Evolutionary conservation across 331 rosid species (phyloP).

Genomic region (Acacia concinna): DNA sequence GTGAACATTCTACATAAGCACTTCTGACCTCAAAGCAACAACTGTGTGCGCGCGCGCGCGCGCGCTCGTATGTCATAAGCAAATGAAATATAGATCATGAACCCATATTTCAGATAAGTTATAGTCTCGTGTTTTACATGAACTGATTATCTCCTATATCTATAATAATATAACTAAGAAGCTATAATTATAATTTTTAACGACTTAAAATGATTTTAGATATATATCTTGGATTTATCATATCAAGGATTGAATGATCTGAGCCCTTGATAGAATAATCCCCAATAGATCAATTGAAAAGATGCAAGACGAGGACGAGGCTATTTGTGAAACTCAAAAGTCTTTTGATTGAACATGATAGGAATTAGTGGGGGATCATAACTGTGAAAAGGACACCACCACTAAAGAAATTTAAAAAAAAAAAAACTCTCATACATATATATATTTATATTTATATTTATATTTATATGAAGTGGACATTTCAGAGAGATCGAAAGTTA

Average conservation of each 20-base stretch:
- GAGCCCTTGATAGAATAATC: not conserved
- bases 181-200: too few relatives aligned
- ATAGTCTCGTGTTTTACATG: too few relatives aligned
- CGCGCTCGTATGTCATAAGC: not conserved
- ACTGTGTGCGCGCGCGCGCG: too few relatives aligned
- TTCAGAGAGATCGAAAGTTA: slow-evolving; percentile 27
- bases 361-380: slow-evolving; percentile 36
- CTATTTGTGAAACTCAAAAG: slow-evolving; percentile 17
- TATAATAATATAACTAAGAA: too few relatives aligned
- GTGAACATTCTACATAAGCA: not conserved
- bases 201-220: too few relatives aligned
- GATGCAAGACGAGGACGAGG: not conserved
- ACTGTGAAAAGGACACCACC: slow-evolving; percentile 43
- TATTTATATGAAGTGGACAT: slow-evolving; percentile 35
- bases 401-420: too few relatives aligned
- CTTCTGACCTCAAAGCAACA: not conserved
- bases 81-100: not conserved
- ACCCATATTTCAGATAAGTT: too few relatives aligned
- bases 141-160: too few relatives aligned
- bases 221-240: not conserved
- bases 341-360: slow-evolving; percentile 44
- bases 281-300: not conserved
- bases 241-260: not conserved
- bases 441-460: too few relatives aligned
- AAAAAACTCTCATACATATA: not conserved